Evolutionary conservation across 2,329 filamentous ascomycete species (phyloP), one percentile per base, ranked within the genome.

Genomic region (Fusarium xyrophilum): DNA sequence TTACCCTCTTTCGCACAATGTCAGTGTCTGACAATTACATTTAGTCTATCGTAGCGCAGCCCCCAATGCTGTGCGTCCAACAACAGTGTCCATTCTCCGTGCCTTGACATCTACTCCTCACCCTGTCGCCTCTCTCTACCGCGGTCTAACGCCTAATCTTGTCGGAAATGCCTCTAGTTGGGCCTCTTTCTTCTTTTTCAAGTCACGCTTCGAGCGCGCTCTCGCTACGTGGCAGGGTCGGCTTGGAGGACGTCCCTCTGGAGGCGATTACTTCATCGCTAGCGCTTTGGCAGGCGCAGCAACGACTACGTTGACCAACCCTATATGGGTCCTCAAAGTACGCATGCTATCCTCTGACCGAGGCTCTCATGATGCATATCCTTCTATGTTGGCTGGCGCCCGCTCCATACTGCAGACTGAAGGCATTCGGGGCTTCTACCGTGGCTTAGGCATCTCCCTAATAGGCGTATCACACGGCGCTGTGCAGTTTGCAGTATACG

Each of bases 261-360:
- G 88, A 9, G 83, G 83, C 28, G 93, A 97, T 79, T 97, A 94
- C 81, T 95, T 97, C 77, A 74, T 91, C 47, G 88, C 93, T 7
- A 94, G 92, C 35, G 91, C 83, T n/a, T 75, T 85, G 30, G 82
- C 85, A 69, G 94, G 95, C 32, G 83, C 91, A 21, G 79, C 92
- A 40, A 97, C 93, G 3, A 91, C 94, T 43, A 81, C 92, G 32
- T 84, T 95, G 69, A 98, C 96, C 32, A 98, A 98, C 77, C 96
- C 96, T 5, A 90, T 99, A 73, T 99, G 96, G 96, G 96, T 99
- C 5, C 89, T 99, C 78, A 98, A 98, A 83, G 98, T 95, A 12
- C 91, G 96, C 67, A 98, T 99, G 93, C 84, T 98, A 27, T 93
- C 93, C 32, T 94, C 92, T 7, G 92, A 96, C 70, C 87, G 88